Evolutionary conservation across 768 basidiomycete species (phyloP), one percentile per base, ranked within the genome.

Genomic region (Russula foetens): DNA sequence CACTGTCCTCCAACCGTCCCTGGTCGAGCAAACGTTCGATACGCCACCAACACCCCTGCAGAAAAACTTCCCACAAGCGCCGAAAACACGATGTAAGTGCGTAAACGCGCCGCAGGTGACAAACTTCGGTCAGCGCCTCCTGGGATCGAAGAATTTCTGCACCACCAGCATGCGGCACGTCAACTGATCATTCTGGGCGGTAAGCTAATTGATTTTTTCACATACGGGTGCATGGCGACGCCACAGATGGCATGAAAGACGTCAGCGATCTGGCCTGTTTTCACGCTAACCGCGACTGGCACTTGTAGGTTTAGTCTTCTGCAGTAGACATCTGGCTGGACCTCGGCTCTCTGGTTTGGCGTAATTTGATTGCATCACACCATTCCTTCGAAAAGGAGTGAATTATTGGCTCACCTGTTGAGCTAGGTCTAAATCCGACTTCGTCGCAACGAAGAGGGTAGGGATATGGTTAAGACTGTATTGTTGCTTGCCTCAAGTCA

Each of bases 321-420:
- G 71, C 93, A 96, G 70, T 99, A 99, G 14, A 95, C 92, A 69
- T 98, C 96, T 39, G 96, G 96, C 69, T 99, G 96, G 23, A 98
- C 95, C 77, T 99, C 96, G 71, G 98, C 96, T 71, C 96, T 79
- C 89, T 97, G 69, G n/a, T 46, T 31, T 54, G 21, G 39, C 4
- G 21, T n/a, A 24, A 46, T 4, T 45, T 0, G 14, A 6, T 45
- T 0, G 14, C 8, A 48, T 66, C 28, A 48, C 48, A 48, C 14
- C 21, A 45, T 26, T 19, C 29, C 35, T 43, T 47, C 21, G 51
- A 57, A 49, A 28, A n/a, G 58, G 58, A 12, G 31, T 41, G 39
- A 52, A 58, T 39, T 21, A 47, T 39, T 46, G 5, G 68, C 78
- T 63, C 59, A 88, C 92, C 82, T 97, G 96, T 67, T 95, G 83